Evolutionary conservation across 139 green algal species (phyloP), one percentile per base, ranked within the genome.

Genomic region (Chlorella sp.): DNA sequence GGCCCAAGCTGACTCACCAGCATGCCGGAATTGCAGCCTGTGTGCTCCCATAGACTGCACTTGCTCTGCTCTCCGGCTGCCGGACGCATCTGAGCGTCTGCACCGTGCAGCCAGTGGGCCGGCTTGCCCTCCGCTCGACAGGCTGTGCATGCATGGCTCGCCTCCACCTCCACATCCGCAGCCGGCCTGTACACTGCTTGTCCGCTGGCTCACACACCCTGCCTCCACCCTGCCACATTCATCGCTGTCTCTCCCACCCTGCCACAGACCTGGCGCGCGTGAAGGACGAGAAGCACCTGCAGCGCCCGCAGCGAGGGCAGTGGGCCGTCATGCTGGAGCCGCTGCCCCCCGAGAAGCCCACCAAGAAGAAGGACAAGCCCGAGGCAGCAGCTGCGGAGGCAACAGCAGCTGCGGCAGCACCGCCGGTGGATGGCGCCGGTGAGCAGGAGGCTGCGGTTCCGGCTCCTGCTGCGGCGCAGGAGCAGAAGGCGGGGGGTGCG

Each of bases 251-350:
- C 78, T 46, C 22, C 41, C 22, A n/a, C 30, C 19, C 38, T 28
- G 7, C n/a, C 64, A 24, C 81, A 85, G 81, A 74, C n/a, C 51
- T 85, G 69, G 70, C 30, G 14, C 41, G 48, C 16, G 14, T 86
- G 3, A 86, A 75, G 56, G 72, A 86, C n/a, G 34, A 56, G 43
- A 81, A 81, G 72, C 82, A 86, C 46, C 58, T 86, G 54, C 65
- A 86, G 82, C 19, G 41, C 56, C 54, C 82, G 3, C 44, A 65
- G 72, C 64, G 22, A 40, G 56, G 56, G 41, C 60, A 86, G 56
- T 86, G 82, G 82, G 82, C 72, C 2, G 82, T 86, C 28, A 8
- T 68, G 72, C 82, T 86, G 56, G 24, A 60, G 30, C 82, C 82
- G 54, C 40, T 74, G 74, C 26, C n/a, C 17, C 44, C 30, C 22